Evolutionary conservation across 2,329 filamentous ascomycete genomes (phyloP), one percentile per base, ranked within the genome.

Genomic region (Ophiostoma angusticollis): DNA sequence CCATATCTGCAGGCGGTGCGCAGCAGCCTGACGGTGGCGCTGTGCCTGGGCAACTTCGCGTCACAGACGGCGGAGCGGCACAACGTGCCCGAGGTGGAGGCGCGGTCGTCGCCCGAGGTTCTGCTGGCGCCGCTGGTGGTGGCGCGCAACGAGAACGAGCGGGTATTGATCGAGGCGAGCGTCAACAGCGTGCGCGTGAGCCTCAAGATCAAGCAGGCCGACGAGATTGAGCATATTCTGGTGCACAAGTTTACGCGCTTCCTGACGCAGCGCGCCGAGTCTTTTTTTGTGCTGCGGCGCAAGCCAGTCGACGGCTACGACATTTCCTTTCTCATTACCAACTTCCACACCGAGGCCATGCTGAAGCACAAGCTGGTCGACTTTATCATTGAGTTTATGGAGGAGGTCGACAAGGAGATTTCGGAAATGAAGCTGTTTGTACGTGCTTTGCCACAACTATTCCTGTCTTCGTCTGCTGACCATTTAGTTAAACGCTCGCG

Each of bases 381-480:
- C 60, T 98, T 98, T 55, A 93, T 98, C 51, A 95, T 98, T 49
- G 80, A 96, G 56, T 98, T 98, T 56, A 96, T 98, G 89, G 89
- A 98, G 62, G 91, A 98, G 60, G 93, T 98, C 5, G 93, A 98
- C 62, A 98, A 98, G 70, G 91, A 98, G 62, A 98, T 98, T 44
- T 96, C 91, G 3, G 93, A 98, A 65, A 96, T 98, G 91, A 98
- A 98, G 73, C 80, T 98, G 54, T 98, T 98, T 62, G 89, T 95
- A 73, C 51, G 84, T 68, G 22, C 13, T 30, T 11, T 25, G 21
- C 12, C 13, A 19, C 8, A 7, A 13, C 22, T 23, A 12, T 17
- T 7, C 19, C 12, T 31, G 6, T 18, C n/a, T 19, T 13, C 16
- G 42, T 51, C 30, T 50, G 40, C 31, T 33, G 23, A 30, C 25